Base-by-base conservation (phyloP, 306 rosid species). In the Pyrus pyrifolia region DNA sequence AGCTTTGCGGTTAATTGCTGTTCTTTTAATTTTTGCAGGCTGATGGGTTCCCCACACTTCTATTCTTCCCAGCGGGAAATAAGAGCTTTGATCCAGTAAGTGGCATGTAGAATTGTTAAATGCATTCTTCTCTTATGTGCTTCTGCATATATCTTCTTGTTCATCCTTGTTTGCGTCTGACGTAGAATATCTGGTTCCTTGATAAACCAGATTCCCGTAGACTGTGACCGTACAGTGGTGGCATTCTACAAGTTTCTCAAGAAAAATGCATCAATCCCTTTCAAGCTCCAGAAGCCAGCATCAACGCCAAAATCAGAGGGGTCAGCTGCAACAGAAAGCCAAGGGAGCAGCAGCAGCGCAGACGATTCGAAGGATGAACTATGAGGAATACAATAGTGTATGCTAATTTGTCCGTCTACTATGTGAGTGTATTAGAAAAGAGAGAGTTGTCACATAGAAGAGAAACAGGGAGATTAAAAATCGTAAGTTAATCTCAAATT, bases 241-340 rank as follows among this genome's bases (percentile, higher is more conserved):
- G 99, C 98, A n/a, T 86, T 96, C 21, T 96, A 96, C 74, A 96
- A 96, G 79, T 96, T 96, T 86, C 80, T 96, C 64, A 96, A 91
- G 85, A 91, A 96, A 77, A 81, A 96, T 79, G 98, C 99, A 71
- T 88, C 99, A 42, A 87, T 96, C 82, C 98, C 98, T n/a, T 92
- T 96, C 87, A 96, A 92, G 91, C 93, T 96, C 80, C 86, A 92
- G 86, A 91, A 96, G 81, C 93, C 97, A 73, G 78, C 86, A 77
- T 74, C 90, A 66, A 14, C 89, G 66, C 70, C 93, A 19, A 85
- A 85, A 78, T 9, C 88, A 0, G 82, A 68, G 77, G 83, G 78
- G 51, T 62, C 89, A 58, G 91, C 81, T 76, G 86, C 81, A 58
- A 83, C 85, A 69, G 89, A 84, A 82, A 86, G 83, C 81, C 71